A percentile compares a stretch with the other conserved stretches of the same genome.
Evolutionary conservation across 768 basidiomycete genomes (phyloP).

Genomic region (Dioszegia aurantiaca): DNA sequence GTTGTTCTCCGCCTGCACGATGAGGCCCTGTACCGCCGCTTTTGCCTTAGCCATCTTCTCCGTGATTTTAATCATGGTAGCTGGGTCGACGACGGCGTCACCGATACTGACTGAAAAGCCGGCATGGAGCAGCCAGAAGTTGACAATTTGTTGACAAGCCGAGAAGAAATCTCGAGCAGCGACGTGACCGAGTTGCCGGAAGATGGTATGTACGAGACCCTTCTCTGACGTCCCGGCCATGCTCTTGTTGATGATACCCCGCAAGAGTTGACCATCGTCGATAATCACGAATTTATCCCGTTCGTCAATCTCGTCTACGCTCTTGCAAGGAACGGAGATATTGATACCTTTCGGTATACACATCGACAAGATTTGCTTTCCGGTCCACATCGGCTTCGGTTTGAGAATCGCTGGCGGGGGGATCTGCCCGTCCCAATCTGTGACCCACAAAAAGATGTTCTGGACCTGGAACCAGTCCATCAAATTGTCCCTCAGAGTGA

Average conservation of each 20-base stretch:
- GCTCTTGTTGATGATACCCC: conserved; percentile 95
- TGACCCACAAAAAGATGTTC: conserved; percentile 96
- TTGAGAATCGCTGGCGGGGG: conserved; percentile 93
- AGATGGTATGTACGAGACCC: conserved; percentile 91
- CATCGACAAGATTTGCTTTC: conserved; percentile 92
- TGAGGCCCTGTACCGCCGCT: conserved; percentile 69
- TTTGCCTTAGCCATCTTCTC: conserved; percentile 78
- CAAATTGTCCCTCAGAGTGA: conserved; percentile 92
- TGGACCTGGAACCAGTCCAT: conserved; percentile 94
- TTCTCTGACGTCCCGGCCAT: conserved; percentile 90
- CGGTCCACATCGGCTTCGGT: conserved; percentile 95
- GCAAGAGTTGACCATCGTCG: conserved; percentile 94
- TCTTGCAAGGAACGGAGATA: conserved; percentile 35
- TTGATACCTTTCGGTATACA: conserved; percentile 94
- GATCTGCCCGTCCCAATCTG: conserved; percentile 91
- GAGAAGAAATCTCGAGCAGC: conserved; percentile 85
- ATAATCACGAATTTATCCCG: conserved; percentile 91
- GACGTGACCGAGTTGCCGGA: conserved; percentile 95
- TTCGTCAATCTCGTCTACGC: conserved; percentile 68
- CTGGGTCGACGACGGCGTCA: conserved; percentile 89
- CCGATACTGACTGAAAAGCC: conserved; percentile 99
- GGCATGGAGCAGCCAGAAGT: conserved; percentile 98
- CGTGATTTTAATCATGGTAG: conserved; percentile 83
- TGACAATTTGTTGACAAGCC: conserved; percentile 90
- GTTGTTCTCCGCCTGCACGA: conserved; percentile 80